A percentile compares a stretch with the other conserved stretches of the same genome.
Evolutionary conservation across 352 stramenopile species (phyloP).

Genomic region (Pythium scleroteichum): DNA sequence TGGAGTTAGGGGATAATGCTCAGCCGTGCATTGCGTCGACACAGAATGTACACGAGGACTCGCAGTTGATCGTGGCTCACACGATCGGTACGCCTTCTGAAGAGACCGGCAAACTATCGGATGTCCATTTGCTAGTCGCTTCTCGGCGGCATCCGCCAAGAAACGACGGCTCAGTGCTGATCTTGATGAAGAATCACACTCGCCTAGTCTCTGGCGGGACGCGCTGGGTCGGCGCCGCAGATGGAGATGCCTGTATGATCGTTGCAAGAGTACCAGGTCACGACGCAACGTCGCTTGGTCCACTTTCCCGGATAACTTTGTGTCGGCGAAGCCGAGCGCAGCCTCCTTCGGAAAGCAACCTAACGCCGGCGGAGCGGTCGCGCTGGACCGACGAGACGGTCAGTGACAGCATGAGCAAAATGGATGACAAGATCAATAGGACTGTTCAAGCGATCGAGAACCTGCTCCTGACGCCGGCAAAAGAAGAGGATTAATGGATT

Average conservation of each 20-base stretch:
- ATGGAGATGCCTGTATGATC: background rate
- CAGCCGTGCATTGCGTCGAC: too few relatives aligned
- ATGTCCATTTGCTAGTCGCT: background rate
- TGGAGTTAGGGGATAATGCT: too few relatives aligned
- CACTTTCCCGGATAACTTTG: background rate
- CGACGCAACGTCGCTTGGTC: background rate
- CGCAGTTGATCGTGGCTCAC: conserved; percentile 3
- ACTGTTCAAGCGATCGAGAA: conserved; percentile 3
- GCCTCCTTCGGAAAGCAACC: background rate
- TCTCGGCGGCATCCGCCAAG: background rate
- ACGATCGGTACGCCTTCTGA: background rate
- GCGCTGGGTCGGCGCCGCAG: conserved; percentile 1
- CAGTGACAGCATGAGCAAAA: background rate
- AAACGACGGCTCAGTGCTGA: background rate
- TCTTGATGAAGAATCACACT: conserved; percentile 5
- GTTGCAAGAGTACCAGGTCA: conserved; percentile 3
- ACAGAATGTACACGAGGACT: background rate
- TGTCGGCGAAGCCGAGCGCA: conserved; percentile 7
- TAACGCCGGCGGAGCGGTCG: background rate
- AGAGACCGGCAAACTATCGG: background rate
- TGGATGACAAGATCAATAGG: background rate
- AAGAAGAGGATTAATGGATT: background rate
- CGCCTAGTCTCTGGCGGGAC: background rate
- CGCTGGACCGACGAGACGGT: background rate
- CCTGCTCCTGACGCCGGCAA: background rate